Evolutionary conservation across 306 rosid species (phyloP), one percentile per base, ranked within the genome.

Genomic region (Cyamopsis tetragonoloba): DNA sequence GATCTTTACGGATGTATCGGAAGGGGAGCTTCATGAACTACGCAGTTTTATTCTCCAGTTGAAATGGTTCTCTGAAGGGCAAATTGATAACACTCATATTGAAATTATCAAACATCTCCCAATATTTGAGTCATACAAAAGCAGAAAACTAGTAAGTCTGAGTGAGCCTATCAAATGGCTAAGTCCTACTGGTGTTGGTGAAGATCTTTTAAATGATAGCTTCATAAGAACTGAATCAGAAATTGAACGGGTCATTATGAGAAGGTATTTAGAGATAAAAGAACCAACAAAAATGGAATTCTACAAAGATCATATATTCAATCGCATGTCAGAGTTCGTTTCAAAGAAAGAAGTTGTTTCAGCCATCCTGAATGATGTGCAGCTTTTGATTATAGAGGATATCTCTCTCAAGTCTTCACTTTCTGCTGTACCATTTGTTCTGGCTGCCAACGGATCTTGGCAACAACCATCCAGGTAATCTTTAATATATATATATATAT

Each of bases 391-490:
- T 69, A 80, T 84, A 73, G 96, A 84, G 71, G 93, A 92, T 70
- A 60, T 56, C 68, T 79, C 96, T 20, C 76, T 87, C 59, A 86
- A 81, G 70, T 76, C 88, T 72, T 74, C 76, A 62, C 79, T 92
- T 66, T 87, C 93, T 11, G 70, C 73, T 58, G 80, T 78, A 51
- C 84, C 87, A 37, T 92, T 92, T 73, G 96, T 92, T 72, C 74
- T 84, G 81, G 86, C 98, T 62, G 96, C 96, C 60, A 72, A 89
- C 84, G 98, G 98, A 68, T 87, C 96, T 70, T 89, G 96, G 96
- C 84, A 84, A 73, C 89, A 80, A 68, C 96, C 98, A 31, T 84
- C 89, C 50, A 84, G 96, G 98, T 92, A 77, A 82, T 37, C 17
- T 34, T 38, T 8, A 18, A 5, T 30, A 28, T 27, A n/a, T n/a